Evolutionary conservation across 2,329 filamentous ascomycete species (phyloP), one percentile per base, ranked within the genome.

Genomic region (Aspergillus jensenii): DNA sequence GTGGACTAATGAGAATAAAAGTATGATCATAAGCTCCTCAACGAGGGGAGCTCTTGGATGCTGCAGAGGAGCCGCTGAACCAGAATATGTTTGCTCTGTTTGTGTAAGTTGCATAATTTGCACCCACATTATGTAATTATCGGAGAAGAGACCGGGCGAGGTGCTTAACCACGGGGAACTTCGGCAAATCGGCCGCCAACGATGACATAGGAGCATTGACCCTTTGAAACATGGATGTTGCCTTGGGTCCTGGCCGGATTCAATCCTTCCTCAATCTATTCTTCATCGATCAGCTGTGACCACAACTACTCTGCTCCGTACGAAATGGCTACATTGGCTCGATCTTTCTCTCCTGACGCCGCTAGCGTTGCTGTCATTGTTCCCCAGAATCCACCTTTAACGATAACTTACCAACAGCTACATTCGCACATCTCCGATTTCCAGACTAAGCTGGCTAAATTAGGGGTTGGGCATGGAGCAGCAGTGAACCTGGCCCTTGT

Each of bases 401-500:
- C 81, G n/a, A 79, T 91, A 62, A 88, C 88, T 40, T 93, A 91
- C 78, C 75, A 81, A 62, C 82, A 87, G 68, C 84, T 96, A 52
- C 75, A 83, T 53, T 73, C 81, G 60, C 87, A 93, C 69, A 84
- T 91, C 55, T 75, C 80, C 44, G 78, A 82, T 15, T 93, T 95
- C 78, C 91, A 95, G 78, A 80, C 81, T 71, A 90, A 91, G 76
- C 86, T 96, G 62, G 90, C 91, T 23, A 82, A 82, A 48, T 81
- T 93, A 56, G 91, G 91, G 63, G 86, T 96, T 62, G 80, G 82
- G 56, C 82, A 84, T 44, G 82, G 83, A 63, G 84, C 87, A 14
- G 87, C 90, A 47, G 90, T 96, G 52, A 95, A 90, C 48, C 92
- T 96, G 71, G 89, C 91, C 27, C 83, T 92, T 17, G 84, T 89